These are phyloP conservation scores for Saccharomyces eubayanus DNA, from an alignment of 805 yeast species.

Conservation along the genomic window DNA sequence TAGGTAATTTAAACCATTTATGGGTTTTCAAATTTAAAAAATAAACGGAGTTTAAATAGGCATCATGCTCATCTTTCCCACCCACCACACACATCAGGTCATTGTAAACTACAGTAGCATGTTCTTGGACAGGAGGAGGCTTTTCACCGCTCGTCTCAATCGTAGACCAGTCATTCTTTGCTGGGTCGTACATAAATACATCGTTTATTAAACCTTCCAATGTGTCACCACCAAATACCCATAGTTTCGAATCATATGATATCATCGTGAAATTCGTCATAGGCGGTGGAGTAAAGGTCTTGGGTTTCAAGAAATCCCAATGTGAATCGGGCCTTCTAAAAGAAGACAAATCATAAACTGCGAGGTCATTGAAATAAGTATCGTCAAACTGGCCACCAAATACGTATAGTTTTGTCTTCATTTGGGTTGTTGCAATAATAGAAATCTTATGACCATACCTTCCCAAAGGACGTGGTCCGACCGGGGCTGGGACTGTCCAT, in stretches of 20 bases:
- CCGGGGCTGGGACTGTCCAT: conserved; percentile 73
- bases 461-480: conserved; percentile 75
- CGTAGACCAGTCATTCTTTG: conserved; percentile 58
- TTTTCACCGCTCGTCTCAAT: conserved; percentile 44
- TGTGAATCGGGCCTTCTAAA: conserved; percentile 75
- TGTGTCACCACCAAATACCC: conserved; percentile 89
- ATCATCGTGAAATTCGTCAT: conserved; percentile 87
- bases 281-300: conserved; percentile 51
- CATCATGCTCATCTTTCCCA: conserved; percentile 73
- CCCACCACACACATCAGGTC: conserved; percentile 81
- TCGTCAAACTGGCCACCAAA: conserved; percentile 95
- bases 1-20: conserved; percentile 62
- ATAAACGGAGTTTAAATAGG: conserved; percentile 54
- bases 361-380: conserved; percentile 71
- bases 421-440: conserved; percentile 56
- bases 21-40: conserved; percentile 68
- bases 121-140: conserved; percentile 89
- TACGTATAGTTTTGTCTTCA: conserved; percentile 56
- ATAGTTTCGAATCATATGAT: conserved; percentile 67
- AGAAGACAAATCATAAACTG: conserved; percentile 77
- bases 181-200: conserved; percentile 73
- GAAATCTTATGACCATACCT: conserved; percentile 90
- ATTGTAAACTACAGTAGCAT: conserved; percentile 70
- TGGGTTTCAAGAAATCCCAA: conserved; percentile 69
- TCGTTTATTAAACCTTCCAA: conserved; percentile 62